Evolutionary conservation across 2,329 filamentous ascomycete species (phyloP), one percentile per base, ranked within the genome.

Genomic region (Phoma sp.): DNA sequence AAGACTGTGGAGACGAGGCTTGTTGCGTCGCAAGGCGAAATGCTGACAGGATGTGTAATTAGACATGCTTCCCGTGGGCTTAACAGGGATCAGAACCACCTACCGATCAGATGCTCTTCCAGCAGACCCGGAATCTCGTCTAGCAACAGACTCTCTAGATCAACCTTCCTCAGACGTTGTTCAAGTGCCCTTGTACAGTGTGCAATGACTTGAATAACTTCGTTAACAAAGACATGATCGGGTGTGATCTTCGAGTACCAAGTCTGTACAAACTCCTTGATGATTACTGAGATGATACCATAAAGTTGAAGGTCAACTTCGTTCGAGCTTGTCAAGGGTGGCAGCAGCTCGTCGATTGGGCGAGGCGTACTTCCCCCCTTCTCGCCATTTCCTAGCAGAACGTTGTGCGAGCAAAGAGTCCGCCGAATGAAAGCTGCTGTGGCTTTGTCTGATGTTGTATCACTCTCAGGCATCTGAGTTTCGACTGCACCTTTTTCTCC

Each of bases 181-280:
- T 98, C 95, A 53, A 99, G 77, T 7, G 88, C 91, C 52, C 91
- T 84, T 33, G 92, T 96, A 74, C 91, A 95, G 76, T 98, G 93
- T 33, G 93, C 95, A 67, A 98, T 90, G 62, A 96, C 88, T 69
- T 92, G 91, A 47, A 98, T 83, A 53, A 97, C 84, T 78, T 97
- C 93, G 63, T 89, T 88, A 56, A 95, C 87, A 71, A 99, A 96
- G 11, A 86, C 83, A 71, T 93, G 90, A 76, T 99, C 93, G 3
- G 92, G 86, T 1, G 93, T 97, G 74, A 99, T 95, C 74, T 89
- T 93, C 61, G 82, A 83, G 79, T 99, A 99, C 95, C 95, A 99
- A 26, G 86, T 87, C 74, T 95, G 88, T 30, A 99, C 90, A 73
- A 92, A 96, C 61, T 97, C 92, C 68, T 90, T 87, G 66, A 97